Percentiles rank a stretch among this genome's conserved stretches.
Conservation (phyloP, 176 grass and related monocot genomes). For the Hyparrhenia diplandra region DNA sequence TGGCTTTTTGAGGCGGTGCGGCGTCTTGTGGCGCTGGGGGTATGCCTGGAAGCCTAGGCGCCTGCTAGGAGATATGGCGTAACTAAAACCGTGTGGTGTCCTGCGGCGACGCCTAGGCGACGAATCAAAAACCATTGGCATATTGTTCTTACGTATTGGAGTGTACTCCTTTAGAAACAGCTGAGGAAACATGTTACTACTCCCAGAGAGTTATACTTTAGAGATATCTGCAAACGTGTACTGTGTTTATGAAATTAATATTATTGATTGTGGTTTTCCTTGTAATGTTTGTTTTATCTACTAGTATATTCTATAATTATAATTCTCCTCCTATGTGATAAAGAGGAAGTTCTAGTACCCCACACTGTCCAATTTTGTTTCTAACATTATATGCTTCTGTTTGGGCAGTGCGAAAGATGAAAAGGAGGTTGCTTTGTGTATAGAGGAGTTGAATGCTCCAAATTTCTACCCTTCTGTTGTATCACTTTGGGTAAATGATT, state of each 20-base stretch:
- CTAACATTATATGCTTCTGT: conserved; percentile 15
- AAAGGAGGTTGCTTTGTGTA: conserved; percentile 77
- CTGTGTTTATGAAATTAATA: neutral
- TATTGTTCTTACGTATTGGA: neutral
- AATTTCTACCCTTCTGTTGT: conserved; percentile 71
- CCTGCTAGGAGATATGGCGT: too few species aligned
- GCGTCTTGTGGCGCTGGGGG: too few species aligned
- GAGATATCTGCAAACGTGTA: neutral
- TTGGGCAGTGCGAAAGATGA: conserved; percentile 83
- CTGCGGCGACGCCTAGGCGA: too few species aligned
- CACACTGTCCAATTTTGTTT: neutral
- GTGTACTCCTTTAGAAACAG: neutral
- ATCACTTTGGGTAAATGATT: conserved; percentile 89
- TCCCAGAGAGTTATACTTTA: neutral
- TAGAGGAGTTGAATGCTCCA: conserved; percentile 91
- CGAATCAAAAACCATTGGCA: too few species aligned
- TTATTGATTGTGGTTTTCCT: neutral
- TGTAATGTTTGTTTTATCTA: neutral
- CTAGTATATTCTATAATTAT: neutral
- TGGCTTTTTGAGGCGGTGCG: too few species aligned
- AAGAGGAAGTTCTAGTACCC: neutral
- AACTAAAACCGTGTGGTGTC: too few species aligned
- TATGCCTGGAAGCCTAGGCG: too few species aligned
- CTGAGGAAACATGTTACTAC: neutral
- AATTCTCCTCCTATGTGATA: neutral